Conservation (phyloP, 164 flowering plant genomes). For the Warburgia ugandensis region DNA sequence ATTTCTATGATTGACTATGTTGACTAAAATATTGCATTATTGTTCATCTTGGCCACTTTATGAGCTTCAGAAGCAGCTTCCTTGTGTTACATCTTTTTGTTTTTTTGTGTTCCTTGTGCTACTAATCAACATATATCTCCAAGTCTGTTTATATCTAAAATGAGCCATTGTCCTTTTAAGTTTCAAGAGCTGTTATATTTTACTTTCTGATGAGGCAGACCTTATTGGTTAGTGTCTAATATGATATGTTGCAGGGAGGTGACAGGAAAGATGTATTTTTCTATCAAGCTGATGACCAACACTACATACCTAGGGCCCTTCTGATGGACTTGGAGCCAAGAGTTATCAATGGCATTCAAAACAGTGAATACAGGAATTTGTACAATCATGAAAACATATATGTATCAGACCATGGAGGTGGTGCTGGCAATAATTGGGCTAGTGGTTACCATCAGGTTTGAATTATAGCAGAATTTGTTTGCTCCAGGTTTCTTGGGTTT, state of each 20-base stretch:
- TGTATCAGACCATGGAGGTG: conserved; percentile 92
- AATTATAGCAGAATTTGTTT: too few species aligned
- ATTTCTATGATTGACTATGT: too few species aligned
- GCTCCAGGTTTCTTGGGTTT: not conserved
- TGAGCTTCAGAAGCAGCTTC: too few species aligned
- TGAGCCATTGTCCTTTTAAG: too few species aligned
- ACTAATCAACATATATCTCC: too few species aligned
- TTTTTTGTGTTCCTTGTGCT: too few species aligned
- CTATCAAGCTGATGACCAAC: conserved; percentile 99
- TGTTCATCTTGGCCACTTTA: too few species aligned
- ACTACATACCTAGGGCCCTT: conserved; percentile 91
- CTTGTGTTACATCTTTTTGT: too few species aligned
- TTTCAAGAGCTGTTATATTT: too few species aligned
- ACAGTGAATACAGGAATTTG: conserved; percentile 87
- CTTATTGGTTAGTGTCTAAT: too few species aligned
- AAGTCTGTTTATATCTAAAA: too few species aligned
- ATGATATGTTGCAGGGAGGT: conserved; percentile 63
- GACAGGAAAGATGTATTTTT: conserved; percentile 98
- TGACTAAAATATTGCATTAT: too few species aligned
- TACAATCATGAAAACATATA: conserved; percentile 95
- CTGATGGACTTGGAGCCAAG: conserved; percentile 96
- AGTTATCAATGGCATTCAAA: conserved; percentile 95
- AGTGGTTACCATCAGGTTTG: conserved; percentile 81
- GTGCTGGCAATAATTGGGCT: conserved; percentile 99
- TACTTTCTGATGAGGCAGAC: not conserved